Base-by-base conservation (phyloP, 75 land plant genomes). In the Pinus tabuliformis region DNA sequence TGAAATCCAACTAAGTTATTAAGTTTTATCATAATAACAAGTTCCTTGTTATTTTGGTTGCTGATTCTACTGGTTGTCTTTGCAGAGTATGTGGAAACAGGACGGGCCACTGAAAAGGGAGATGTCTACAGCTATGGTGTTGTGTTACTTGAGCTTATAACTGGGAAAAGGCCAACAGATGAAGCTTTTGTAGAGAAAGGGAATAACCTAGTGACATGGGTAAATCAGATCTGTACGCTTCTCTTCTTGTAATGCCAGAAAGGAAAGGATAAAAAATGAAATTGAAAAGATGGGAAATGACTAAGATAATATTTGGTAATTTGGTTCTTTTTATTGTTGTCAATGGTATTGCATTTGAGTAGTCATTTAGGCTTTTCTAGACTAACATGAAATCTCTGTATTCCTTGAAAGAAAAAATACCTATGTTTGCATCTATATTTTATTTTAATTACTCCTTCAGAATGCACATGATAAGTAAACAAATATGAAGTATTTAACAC, bases 91-190 rank as follows among this genome's bases (percentile, higher is more conserved):
- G 81, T 92, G 77, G 95, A 94, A 37, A 94, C 95, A 1, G 97
- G 97, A 61, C 85, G 79, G 76, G 92, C 93, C 54, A 94, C 95
- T 11, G 80, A 79, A 42, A 93, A 94, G 78, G 95, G 97, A 7
- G 97, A 94, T 76, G 97, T 94, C 70, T 94, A 88, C 82, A 94
- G 94, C 84, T 94, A 86, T 74, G 97, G 97, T 1, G 85, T 94
- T 20, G 95, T 94, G 18, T 68, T 94, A 71, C 89, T 94, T 56
- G 97, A 94, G 83, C 86, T 94, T 30, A 75, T 94, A 42, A 94
- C 97, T 24, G 97, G 97, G 54, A 92, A 84, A 79, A 88, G 85
- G 58, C 94, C 97, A 42, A 81, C 84, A 16, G 92, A 94, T 86
- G 97, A 89, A 70, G 75, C 82, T 20, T 91, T 94, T 75, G 28